Conservation (phyloP, 2,329 filamentous ascomycete species). For the Nemania diffusa region DNA sequence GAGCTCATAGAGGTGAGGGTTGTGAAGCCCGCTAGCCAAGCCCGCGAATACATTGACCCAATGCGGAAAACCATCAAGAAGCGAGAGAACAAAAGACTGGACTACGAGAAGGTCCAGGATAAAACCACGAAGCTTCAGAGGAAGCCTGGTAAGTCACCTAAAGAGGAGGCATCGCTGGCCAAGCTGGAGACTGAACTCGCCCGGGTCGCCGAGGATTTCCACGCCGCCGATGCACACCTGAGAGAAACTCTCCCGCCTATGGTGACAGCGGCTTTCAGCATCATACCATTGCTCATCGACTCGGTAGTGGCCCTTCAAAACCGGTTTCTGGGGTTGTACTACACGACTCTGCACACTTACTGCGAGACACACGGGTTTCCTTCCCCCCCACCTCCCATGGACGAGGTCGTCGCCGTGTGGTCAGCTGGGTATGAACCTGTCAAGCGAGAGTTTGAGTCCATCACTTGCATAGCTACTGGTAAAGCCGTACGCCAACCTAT, state of each 20-base stretch:
- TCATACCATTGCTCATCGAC: conserved; percentile 77
- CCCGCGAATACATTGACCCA: conserved; percentile 74
- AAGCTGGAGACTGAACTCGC: conserved; percentile 78
- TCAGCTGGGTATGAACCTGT: conserved; percentile 70
- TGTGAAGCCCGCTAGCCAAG: conserved; percentile 74
- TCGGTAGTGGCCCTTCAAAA: conserved; percentile 82
- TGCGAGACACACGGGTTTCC: conserved; percentile 75
- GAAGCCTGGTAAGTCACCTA: conserved; percentile 75
- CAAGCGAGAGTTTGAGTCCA: conserved; percentile 73
- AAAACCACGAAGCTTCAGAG: conserved; percentile 75
- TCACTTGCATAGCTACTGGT: conserved; percentile 72
- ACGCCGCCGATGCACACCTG: conserved; percentile 78
- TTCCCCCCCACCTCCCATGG: conserved; percentile 77
- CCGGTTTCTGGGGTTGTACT: conserved; percentile 78
- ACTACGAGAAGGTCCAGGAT: conserved; percentile 81
- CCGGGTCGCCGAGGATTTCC: conserved; percentile 76
- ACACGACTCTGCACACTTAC: conserved; percentile 79
- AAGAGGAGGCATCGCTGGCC: conserved; percentile 75
- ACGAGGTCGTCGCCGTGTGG: conserved; percentile 75
- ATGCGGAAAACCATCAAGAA: conserved; percentile 88
- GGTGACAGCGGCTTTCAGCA: conserved; percentile 74
- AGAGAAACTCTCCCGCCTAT: conserved; percentile 77
- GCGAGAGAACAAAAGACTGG: conserved; percentile 81
- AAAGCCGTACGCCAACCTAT: conserved; percentile 69
- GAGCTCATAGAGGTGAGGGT: conserved; percentile 75